Evolutionary conservation across 1,284 basidiomycete species (phyloP).

Genomic region (Marasmius oreades): DNA sequence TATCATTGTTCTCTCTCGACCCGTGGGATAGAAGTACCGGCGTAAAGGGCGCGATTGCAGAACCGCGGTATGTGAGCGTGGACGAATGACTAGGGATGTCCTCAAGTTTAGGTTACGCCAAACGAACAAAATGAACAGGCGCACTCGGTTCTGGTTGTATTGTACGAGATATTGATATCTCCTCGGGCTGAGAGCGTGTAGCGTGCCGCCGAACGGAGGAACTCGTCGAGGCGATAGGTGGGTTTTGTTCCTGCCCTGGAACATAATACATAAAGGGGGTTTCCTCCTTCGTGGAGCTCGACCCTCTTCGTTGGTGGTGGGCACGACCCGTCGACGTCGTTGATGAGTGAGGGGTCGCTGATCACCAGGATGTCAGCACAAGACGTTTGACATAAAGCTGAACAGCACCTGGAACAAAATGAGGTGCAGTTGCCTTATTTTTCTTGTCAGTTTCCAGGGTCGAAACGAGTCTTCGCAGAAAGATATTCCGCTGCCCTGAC

Average conservation of each 20-base stretch:
- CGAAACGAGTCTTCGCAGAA: constrained; percentile 57
- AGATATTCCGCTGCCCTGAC: constrained; percentile 59
- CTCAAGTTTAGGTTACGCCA: neutral
- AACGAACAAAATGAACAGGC: neutral
- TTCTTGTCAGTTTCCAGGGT: constrained; percentile 48
- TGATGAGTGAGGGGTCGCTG: constrained; percentile 5
- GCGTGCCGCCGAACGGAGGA: constrained; percentile 11
- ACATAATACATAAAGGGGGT: constrained; percentile 41
- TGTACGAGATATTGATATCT: constrained; percentile 11
- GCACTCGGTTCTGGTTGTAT: neutral
- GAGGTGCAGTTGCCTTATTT: constrained; percentile 33
- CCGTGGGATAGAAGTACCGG: constrained; percentile 2
- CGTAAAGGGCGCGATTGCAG: neutral
- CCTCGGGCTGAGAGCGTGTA: constrained; percentile 19
- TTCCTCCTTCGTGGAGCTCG: constrained; percentile 27
- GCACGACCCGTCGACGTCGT: constrained; percentile 13
- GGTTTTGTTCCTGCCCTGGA: constrained; percentile 25
- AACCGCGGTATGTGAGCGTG: neutral
- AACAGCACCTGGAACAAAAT: constrained; percentile 39
- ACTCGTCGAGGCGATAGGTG: neutral
- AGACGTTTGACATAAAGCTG: neutral
- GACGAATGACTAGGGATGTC: neutral
- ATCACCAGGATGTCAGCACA: neutral
- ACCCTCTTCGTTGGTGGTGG: constrained; percentile 10
- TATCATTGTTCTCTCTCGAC: constrained; percentile 4